Percentiles rank a stretch among this genome's conserved stretches.
Conservation (phyloP, 495 filamentous ascomycete genomes). For the Tuber melanosporum region DNA sequence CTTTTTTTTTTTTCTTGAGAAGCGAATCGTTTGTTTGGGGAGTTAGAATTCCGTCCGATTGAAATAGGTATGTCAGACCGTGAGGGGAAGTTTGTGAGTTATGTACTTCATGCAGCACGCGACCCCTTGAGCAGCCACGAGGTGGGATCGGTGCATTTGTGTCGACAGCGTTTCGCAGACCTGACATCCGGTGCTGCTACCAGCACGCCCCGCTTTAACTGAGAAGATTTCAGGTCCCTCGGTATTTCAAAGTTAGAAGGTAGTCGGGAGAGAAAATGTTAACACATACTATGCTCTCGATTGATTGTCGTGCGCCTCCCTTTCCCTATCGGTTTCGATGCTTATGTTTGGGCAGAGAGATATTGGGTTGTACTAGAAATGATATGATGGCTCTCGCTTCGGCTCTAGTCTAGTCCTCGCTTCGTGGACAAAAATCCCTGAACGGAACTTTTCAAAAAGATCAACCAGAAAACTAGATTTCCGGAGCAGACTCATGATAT, state of each 20-base stretch:
- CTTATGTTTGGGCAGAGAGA: background rate
- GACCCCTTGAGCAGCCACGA: slow-evolving; percentile 1
- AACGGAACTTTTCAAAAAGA: background rate
- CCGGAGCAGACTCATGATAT: background rate
- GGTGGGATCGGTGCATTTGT: slow-evolving; percentile 1
- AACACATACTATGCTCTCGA: background rate
- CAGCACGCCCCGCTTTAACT: background rate
- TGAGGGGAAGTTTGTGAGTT: slow-evolving; percentile 5
- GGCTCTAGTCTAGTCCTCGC: background rate
- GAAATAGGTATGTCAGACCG: background rate
- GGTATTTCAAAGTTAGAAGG: background rate
- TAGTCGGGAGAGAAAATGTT: background rate
- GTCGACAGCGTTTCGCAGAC: slow-evolving; percentile 1
- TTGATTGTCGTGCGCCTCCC: background rate
- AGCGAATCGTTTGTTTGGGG: background rate
- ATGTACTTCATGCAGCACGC: slow-evolving; percentile 1
- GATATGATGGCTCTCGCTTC: background rate
- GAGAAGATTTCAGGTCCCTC: background rate
- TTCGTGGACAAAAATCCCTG: background rate
- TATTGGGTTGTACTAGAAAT: background rate
- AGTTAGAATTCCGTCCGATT: background rate
- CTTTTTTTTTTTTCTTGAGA: slow-evolving; percentile 1
- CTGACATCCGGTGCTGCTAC: background rate
- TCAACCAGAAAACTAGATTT: background rate
- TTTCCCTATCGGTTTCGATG: background rate